A percentile compares a stretch with the other conserved stretches of the same genome.
These are phyloP conservation scores for Endogone sp. DNA, from an alignment of 192 early-diverging fungal species.

Conservation along the genomic window DNA sequence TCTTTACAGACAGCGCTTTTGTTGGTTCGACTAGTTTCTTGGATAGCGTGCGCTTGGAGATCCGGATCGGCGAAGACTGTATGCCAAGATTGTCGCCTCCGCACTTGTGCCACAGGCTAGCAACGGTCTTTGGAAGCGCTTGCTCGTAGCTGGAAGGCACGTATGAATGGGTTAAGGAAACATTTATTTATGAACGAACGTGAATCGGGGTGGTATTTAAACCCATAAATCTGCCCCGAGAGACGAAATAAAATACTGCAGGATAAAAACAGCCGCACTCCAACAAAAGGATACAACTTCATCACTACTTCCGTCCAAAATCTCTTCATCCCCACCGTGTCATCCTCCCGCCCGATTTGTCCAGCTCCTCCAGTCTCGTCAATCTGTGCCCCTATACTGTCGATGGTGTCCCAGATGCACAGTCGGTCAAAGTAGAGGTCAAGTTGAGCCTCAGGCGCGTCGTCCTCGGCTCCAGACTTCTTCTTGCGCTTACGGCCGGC, in stretches of 20 bases:
- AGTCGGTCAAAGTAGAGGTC: conserved; percentile 12
- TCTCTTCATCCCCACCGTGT: neutral
- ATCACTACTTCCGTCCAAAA: neutral
- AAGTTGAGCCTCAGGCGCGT: conserved; percentile 1
- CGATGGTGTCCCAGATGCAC: conserved; percentile 14
- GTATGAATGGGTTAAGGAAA: neutral
- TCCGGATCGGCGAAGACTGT: neutral
- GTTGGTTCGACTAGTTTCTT: neutral
- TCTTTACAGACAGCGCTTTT: too few species aligned
- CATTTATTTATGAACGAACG: neutral
- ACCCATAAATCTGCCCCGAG: too few species aligned
- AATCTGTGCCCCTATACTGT: neutral
- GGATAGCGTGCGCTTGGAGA: neutral
- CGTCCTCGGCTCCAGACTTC: neutral
- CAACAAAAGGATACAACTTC: conserved; percentile 1
- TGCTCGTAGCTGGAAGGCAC: neutral
- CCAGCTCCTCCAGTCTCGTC: neutral
- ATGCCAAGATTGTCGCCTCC: conserved; percentile 3
- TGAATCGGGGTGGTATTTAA: too few species aligned
- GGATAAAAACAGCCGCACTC: too few species aligned
- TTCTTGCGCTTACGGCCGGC: conserved; percentile 6
- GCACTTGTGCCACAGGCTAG: conserved; percentile 10
- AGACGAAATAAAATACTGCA: too few species aligned
- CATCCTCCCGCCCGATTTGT: neutral
- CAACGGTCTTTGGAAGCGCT: conserved; percentile 1